Evolutionary conservation across 176 grass and related monocot genomes (phyloP).

Genomic region (Oryza glumipatula): DNA sequence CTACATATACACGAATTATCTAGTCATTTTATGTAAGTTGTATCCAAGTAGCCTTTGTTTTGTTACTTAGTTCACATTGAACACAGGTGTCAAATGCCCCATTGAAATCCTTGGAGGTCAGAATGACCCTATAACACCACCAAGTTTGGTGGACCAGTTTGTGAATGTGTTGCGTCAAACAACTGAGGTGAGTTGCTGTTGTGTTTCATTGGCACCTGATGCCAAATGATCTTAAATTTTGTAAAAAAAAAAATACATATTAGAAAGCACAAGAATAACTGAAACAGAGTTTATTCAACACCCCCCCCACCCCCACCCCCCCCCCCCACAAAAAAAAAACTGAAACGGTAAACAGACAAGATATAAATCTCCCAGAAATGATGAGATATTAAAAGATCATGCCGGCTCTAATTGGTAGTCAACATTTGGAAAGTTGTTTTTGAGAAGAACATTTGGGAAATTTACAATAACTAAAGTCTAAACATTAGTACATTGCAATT

Average conservation of each 20-base stretch:
- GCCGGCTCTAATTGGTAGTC: too few relatives aligned
- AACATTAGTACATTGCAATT: background rate
- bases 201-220: background rate
- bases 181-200: background rate
- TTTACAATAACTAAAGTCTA: background rate
- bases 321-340: too few relatives aligned
- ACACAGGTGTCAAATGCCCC: constrained; percentile 33
- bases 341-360: too few relatives aligned
- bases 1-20: background rate
- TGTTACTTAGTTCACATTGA: background rate
- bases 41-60: background rate
- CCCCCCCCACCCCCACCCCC: too few relatives aligned
- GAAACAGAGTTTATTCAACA: background rate
- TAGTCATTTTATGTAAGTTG: background rate
- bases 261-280: background rate
- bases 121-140: constrained; percentile 29
- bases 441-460: too few relatives aligned
- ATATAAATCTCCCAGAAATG: too few relatives aligned
- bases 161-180: background rate
- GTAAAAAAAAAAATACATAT: background rate
- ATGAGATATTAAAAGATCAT: too few relatives aligned
- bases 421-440: too few relatives aligned
- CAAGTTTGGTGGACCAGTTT: constrained; percentile 3
- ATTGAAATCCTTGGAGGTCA: constrained; percentile 40
- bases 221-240: background rate